Conservation (phyloP, 306 rosid genomes). For the Adenanthera pavonina region DNA sequence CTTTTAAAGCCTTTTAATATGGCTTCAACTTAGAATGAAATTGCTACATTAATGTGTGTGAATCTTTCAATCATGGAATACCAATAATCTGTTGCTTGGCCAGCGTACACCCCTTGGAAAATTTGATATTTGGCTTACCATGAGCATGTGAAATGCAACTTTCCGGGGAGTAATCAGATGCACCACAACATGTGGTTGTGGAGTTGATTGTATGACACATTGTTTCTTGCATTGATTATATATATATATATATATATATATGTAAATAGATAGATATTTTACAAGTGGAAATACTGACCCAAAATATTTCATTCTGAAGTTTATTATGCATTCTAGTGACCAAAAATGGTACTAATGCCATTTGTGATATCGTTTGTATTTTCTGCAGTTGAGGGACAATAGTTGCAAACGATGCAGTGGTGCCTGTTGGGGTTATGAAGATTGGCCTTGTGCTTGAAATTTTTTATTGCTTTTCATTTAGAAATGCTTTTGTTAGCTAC, state of each 20-base stretch:
- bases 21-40: conserved; percentile 26
- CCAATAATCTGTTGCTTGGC: conserved; percentile 5
- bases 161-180: conserved; percentile 2
- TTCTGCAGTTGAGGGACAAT: conserved; percentile 55
- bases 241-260: too few relatives aligned
- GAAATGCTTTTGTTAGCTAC: conserved; percentile 48
- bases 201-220: neutral
- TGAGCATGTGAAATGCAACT: conserved; percentile 11
- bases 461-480: conserved; percentile 51
- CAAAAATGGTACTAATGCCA: conserved; percentile 32
- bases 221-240: conserved; percentile 1
- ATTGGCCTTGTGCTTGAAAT: conserved; percentile 15
- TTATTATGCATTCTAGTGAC: conserved; percentile 4
- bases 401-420: neutral
- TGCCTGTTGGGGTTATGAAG: conserved; percentile 30
- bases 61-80: conserved; percentile 16
- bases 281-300: conserved; percentile 10
- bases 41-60: neutral
- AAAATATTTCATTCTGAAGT: conserved; percentile 20
- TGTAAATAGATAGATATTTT: too few relatives aligned
- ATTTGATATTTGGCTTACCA: conserved; percentile 6
- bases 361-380: conserved; percentile 26
- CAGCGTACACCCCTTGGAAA: conserved; percentile 23
- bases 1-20: neutral
- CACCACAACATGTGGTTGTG: conserved; percentile 4